Percentiles rank a stretch among this genome's conserved stretches.
Conservation (phyloP, 225 moss, liverwort and hornwort species). For the Asterella californica region DNA sequence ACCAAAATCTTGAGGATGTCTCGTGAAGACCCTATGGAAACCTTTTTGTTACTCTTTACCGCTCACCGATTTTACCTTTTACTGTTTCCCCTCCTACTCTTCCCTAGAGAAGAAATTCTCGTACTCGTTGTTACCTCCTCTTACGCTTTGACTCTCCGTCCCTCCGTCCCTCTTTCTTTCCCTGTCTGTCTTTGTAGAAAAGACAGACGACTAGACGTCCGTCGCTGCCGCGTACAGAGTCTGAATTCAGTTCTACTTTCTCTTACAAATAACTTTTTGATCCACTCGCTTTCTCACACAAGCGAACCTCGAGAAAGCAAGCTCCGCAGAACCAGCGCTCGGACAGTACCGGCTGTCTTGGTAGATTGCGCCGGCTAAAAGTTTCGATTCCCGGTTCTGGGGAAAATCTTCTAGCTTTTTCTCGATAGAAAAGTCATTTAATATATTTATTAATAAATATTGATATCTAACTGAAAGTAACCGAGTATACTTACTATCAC, state of each 20-base stretch:
- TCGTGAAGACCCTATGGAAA: too few species aligned
- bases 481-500: too few species aligned
- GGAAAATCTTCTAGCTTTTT: too few species aligned
- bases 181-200: neutral
- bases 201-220: neutral
- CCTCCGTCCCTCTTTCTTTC: neutral
- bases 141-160: neutral
- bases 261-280: neutral
- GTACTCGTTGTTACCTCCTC: neutral
- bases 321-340: slow-evolving; percentile 10
- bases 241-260: neutral
- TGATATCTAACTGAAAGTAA: too few species aligned
- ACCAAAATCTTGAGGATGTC: too few species aligned
- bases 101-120: neutral
- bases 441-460: too few species aligned
- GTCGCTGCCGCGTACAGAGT: neutral
- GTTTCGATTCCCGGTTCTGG: too few species aligned
- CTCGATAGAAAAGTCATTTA: too few species aligned
- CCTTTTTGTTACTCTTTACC: too few species aligned
- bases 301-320: slow-evolving; percentile 15
- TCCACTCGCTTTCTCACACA: neutral
- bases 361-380: too few species aligned
- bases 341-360: too few species aligned
- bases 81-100: neutral
- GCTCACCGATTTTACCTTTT: neutral